Conservation (phyloP, 768 basidiomycete genomes). For the Panaeolus papilionaceus region DNA sequence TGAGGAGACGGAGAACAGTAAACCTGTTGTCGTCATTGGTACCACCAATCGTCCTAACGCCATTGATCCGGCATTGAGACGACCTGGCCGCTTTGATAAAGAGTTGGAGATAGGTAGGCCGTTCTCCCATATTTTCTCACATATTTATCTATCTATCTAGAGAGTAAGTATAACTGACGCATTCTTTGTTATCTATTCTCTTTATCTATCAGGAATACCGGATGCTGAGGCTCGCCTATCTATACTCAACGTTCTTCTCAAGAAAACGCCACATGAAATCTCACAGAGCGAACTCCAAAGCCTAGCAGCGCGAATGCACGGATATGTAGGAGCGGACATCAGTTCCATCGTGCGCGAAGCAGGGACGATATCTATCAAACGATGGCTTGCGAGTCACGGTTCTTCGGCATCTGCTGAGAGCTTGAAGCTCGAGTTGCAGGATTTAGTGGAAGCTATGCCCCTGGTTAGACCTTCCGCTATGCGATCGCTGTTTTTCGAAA, state of each 20-base stretch:
- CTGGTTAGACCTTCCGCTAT: constrained; percentile 91
- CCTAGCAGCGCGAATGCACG: constrained; percentile 84
- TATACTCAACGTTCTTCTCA: constrained; percentile 86
- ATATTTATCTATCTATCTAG: neutral
- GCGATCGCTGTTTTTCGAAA: constrained; percentile 91
- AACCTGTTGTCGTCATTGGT: constrained; percentile 90
- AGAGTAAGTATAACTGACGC: constrained; percentile 13
- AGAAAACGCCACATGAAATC: constrained; percentile 81
- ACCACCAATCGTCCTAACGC: constrained; percentile 97
- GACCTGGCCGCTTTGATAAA: constrained; percentile 91
- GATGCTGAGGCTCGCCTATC: constrained; percentile 83
- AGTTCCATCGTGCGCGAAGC: constrained; percentile 92
- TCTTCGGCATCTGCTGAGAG: constrained; percentile 22
- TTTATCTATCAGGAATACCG: constrained; percentile 72
- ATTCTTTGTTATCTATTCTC: constrained; percentile 4
- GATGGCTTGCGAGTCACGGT: constrained; percentile 56
- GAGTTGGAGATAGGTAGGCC: constrained; percentile 91
- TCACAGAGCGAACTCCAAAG: constrained; percentile 61
- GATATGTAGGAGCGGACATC: constrained; percentile 97
- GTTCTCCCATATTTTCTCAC: constrained; percentile 9
- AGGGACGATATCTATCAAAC: constrained; percentile 90
- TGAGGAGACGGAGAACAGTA: constrained; percentile 46
- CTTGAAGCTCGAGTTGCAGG: constrained; percentile 57
- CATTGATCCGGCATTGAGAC: constrained; percentile 89
- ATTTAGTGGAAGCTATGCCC: constrained; percentile 77